Evolutionary conservation across 2,329 filamentous ascomycete species (phyloP).

Genomic region (Golovinomyces cichoracearum): DNA sequence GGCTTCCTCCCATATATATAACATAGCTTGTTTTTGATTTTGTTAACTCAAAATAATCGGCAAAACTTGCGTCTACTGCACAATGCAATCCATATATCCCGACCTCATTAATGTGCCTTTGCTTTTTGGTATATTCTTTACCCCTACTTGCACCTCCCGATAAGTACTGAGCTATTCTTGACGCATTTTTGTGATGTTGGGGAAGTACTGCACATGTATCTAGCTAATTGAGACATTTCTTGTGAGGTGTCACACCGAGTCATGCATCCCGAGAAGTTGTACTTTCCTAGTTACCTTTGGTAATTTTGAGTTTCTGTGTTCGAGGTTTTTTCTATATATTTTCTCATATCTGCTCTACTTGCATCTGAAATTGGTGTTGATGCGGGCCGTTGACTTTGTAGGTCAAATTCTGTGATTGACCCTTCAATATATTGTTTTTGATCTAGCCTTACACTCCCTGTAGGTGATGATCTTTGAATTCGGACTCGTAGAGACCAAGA

Average conservation of each 20-base stretch:
- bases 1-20: background rate
- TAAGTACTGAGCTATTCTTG: background rate
- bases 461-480: background rate
- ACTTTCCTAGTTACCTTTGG: background rate
- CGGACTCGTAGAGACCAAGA: background rate
- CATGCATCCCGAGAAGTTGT: background rate
- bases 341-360: background rate
- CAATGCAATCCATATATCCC: background rate
- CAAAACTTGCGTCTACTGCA: background rate
- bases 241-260: background rate
- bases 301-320: background rate
- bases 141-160: background rate
- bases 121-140: background rate
- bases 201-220: background rate
- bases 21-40: conserved; percentile 1
- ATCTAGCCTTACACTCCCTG: background rate
- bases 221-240: background rate
- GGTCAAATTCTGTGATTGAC: background rate
- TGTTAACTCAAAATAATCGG: background rate
- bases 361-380: background rate
- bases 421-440: background rate
- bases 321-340: background rate
- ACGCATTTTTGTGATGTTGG: background rate
- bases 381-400: background rate
- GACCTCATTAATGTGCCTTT: background rate